Evolutionary conservation across 202 grass and related monocot species (phyloP), one percentile per base, ranked within the genome.

Genomic region (Musa balbisiana): DNA sequence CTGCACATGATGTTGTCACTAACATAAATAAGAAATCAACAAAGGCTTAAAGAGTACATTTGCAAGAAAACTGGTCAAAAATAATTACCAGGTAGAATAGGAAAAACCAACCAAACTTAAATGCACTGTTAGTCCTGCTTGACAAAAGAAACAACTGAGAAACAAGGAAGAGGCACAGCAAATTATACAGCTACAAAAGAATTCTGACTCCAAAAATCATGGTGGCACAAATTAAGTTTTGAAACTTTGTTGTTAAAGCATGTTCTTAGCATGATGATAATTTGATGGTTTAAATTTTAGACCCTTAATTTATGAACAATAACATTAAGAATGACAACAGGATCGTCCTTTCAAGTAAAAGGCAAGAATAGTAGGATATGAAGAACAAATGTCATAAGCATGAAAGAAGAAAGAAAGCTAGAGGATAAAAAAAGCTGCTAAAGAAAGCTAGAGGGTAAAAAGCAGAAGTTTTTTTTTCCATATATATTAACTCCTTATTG

Each of bases 91-190:
- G 78, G 81, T 98, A 98, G 81, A 86, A 89, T 76, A 90, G 9
- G 56, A 98, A 93, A 81, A 98, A 93, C 64, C 90, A 89, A 23
- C 83, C 84, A 66, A 98, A 98, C 26, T 86, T 93, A 79, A 93
- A 69, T 73, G 86, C 49, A 79, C 94, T 93, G 62, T 91, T 88
- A 83, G 90, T 93, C 85, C 94, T 93, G 84, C 23, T 51, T 74
- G 81, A 76, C 54, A 78, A 77, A 70, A 82, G 62, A 9, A 89
- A 52, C 73, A 87, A 27, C 51, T 65, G 78, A 33, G 53, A 62
- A 14, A 74, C 62, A 68, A 11, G 49, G 25, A 67, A 43, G 33
- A 43, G 33, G 33, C 33, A 43, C 33, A 43, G 33, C 5, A 43
- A 43, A 6, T 43, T 43, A 43, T 43, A 5, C 5, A 43, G 33